Conservation (phyloP, 2,329 filamentous ascomycete genomes). For the Pseudogymnoascus sp. region DNA sequence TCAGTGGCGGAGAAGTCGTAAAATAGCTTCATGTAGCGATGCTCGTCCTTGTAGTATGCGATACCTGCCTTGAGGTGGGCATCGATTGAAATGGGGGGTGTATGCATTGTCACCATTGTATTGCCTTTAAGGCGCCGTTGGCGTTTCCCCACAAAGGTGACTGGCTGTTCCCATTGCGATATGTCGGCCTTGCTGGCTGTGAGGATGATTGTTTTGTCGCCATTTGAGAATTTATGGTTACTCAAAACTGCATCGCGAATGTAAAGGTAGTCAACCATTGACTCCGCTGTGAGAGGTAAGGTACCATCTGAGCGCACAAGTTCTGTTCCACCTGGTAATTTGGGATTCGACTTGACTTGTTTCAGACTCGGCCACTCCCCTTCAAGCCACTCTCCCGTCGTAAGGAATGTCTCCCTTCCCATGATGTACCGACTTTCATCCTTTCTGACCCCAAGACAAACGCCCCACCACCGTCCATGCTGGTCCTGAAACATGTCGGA, state of each 20-base stretch:
- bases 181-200: conserved; percentile 17
- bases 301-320: neutral
- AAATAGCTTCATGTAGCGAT: conserved; percentile 19
- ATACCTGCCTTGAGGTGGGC: conserved; percentile 16
- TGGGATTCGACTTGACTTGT: conserved; percentile 9
- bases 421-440: conserved; percentile 22
- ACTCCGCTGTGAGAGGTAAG: neutral
- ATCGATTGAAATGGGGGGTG: neutral
- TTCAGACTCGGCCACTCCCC: conserved; percentile 21
- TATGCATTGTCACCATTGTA: conserved; percentile 11
- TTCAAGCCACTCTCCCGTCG: conserved; percentile 24
- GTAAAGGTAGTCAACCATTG: conserved; percentile 19
- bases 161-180: conserved; percentile 14
- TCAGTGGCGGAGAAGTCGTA: conserved; percentile 14
- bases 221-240: conserved; percentile 17
- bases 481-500: conserved; percentile 40
- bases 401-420: conserved; percentile 31
- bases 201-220: conserved; percentile 15
- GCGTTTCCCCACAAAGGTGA: conserved; percentile 25
- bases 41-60: conserved; percentile 22
- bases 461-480: conserved; percentile 17
- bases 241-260: conserved; percentile 23
- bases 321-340: neutral
- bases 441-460: conserved; percentile 15
- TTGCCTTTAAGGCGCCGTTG: conserved; percentile 20